phyloP scores from a whole-genome alignment of 1,284 basidiomycete species.

The Trichosporon sp. region DNA sequence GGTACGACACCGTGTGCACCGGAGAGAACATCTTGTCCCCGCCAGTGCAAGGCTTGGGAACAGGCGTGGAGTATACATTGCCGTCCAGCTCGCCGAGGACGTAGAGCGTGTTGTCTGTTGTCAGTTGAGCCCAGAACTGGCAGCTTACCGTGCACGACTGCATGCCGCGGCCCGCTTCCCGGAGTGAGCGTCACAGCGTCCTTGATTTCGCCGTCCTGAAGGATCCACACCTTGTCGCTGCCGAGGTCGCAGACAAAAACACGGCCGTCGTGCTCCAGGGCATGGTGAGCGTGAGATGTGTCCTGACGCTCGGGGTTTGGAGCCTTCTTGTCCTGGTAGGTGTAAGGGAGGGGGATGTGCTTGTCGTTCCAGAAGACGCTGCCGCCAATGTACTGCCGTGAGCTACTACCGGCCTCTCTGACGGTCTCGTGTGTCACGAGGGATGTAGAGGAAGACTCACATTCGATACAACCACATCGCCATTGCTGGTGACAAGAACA shows the following conservation, averaged over 20 bases:
- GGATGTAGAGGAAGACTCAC: conserved; percentile 34
- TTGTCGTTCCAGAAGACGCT: conserved; percentile 41
- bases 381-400: conserved; percentile 43
- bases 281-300: conserved; percentile 51
- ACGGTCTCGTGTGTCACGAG: too few relatives aligned
- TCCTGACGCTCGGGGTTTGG: conserved; percentile 54
- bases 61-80: conserved; percentile 44
- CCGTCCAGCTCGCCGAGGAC: conserved; percentile 52
- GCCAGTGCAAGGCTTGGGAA: conserved; percentile 35
- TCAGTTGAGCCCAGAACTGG: not conserved
- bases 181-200: conserved; percentile 14
- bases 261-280: conserved; percentile 42
- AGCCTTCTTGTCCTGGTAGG: conserved; percentile 37
- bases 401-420: not conserved
- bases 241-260: conserved; percentile 54
- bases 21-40: conserved; percentile 29
- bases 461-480: conserved; percentile 41
- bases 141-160: conserved; percentile 46
- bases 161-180: conserved; percentile 53
- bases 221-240: conserved; percentile 51
- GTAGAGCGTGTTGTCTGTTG: conserved; percentile 49
- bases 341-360: conserved; percentile 40
- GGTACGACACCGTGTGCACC: conserved; percentile 29
- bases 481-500: conserved; percentile 48
- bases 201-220: conserved; percentile 33